phyloP scores from a whole-genome alignment of 2,329 filamentous ascomycete genomes.

The Pseudocercospora macadamiae region DNA sequence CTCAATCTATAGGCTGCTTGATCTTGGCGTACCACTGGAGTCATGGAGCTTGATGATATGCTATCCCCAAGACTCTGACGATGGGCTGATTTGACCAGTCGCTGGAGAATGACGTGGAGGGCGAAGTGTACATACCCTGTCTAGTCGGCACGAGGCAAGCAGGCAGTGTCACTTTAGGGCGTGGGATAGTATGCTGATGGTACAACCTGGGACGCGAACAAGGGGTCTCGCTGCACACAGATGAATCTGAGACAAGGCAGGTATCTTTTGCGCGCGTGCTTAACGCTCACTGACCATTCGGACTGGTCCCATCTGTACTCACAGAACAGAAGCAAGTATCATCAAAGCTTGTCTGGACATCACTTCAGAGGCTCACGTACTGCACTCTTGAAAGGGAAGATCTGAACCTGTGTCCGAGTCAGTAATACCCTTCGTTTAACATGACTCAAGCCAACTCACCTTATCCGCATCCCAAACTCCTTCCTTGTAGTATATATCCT shows the following conservation, averaged over 20 bases:
- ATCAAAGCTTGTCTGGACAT: not conserved
- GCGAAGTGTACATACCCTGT: no score
- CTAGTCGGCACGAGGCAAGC: no score
- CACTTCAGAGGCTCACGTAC: constrained; percentile 46
- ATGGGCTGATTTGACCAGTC: no score
- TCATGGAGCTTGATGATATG: no score
- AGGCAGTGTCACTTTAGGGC: not conserved
- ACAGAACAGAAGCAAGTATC: not conserved
- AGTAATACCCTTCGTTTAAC: constrained; percentile 4
- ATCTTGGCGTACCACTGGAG: no score
- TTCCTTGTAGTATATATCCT: constrained; percentile 70
- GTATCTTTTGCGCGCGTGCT: not conserved
- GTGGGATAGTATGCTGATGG: not conserved
- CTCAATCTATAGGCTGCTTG: no score
- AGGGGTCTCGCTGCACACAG: not conserved
- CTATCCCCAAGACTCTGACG: no score
- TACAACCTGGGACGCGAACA: not conserved
- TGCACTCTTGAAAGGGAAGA: constrained; percentile 54
- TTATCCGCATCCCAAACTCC: constrained; percentile 75
- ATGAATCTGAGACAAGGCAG: not conserved
- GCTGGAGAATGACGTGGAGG: no score
- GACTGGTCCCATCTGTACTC: not conserved
- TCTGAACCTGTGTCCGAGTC: constrained; percentile 40
- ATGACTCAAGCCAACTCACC: constrained; percentile 29
- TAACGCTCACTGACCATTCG: not conserved